A percentile compares a stretch with the other conserved stretches of the same genome.
These are phyloP conservation scores for Gaeumannomyces sp. DNA, from an alignment of 2,329 filamentous ascomycete genomes.

Conservation along the genomic window DNA sequence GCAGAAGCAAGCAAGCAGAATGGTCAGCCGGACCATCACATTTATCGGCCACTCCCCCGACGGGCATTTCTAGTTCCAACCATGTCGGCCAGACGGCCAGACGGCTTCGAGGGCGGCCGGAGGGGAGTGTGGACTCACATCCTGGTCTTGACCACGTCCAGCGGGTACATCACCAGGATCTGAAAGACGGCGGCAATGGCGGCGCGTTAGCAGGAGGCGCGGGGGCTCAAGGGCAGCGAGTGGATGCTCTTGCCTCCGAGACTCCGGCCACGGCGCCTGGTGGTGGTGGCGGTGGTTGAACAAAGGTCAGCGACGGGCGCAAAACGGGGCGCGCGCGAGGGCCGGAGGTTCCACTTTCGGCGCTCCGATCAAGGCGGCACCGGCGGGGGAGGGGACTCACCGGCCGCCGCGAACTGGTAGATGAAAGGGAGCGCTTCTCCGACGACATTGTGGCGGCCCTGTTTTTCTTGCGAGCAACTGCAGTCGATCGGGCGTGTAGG, in stretches of 20 bases:
- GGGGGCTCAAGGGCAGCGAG: too few relatives aligned
- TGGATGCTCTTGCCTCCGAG: slow-evolving; percentile 66
- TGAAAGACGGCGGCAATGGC: slow-evolving; percentile 28
- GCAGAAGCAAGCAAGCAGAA: neutral
- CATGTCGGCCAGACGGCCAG: neutral
- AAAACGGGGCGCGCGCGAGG: neutral
- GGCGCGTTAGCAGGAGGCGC: too few relatives aligned
- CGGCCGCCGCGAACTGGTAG: slow-evolving; percentile 92
- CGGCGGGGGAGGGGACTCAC: slow-evolving; percentile 36
- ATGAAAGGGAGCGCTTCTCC: slow-evolving; percentile 75
- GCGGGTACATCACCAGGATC: slow-evolving; percentile 94
- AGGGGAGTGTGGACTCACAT: slow-evolving; percentile 58
- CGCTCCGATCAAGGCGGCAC: neutral
- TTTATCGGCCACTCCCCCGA: slow-evolving; percentile 3
- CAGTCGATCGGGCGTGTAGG: too few relatives aligned
- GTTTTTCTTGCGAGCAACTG: neutral
- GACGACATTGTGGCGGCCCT: slow-evolving; percentile 50
- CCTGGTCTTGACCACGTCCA: slow-evolving; percentile 98
- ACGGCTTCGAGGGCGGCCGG: neutral
- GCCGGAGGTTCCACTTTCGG: slow-evolving; percentile 16
- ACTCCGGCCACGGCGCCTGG: slow-evolving; percentile 90
- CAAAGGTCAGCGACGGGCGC: too few relatives aligned
- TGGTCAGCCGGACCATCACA: slow-evolving; percentile 15
- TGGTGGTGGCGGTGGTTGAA: neutral
- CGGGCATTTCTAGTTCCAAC: too few relatives aligned